Base-by-base conservation (phyloP, 1,139 yeast genomes). In the Sugiyamaella japonica region DNA sequence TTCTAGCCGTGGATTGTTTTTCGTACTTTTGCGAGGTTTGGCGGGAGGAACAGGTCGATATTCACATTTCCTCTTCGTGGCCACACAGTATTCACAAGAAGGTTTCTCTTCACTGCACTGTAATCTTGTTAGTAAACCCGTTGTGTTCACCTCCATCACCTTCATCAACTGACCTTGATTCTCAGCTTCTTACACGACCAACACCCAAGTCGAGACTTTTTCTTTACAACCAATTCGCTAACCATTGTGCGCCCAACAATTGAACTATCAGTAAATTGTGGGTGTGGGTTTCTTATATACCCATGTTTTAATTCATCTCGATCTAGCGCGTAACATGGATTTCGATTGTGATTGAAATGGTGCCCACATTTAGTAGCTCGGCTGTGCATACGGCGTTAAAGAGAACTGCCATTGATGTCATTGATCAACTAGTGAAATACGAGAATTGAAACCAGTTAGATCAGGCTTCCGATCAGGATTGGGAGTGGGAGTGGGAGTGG, bases 181-280 rank as follows among this genome's bases (percentile, higher is more conserved):
- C 56, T 51, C 12, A 58, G 55, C 36, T 47, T 52, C 44, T 54
- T 56, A 43, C 61, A 58, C 15, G 59, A 56, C 10, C 36, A 34
- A 45, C 60, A 57, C 6, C 58, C 60, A 7, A 37, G 44, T 29
- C 58, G 43, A 12, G 60, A 55, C 34, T 55, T 55, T 16, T 50
- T 50, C 28, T 41, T 36, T 4, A 44, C 32, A 40, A 28, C 16
- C 6, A 3, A 12, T 40, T 23, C 17, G 28, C 15, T 28, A 25
- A 16, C 31, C 32, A 40, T 40, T n/a, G 16, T 13, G n/a, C 4
- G 20, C 3, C 13, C 25, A 20, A 3, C 3, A 20, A 20, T 20
- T 20, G 6, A 20, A 20, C 5, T 20, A 6, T 6, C 25, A 20
- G 25, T 20, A 20, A 20, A 20, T 3, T 20, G 25, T 20, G 25